Percentiles rank a stretch among this genome's conserved stretches.
Conservation (phyloP, 805 yeast genomes). For the Candida parachauliodes region DNA sequence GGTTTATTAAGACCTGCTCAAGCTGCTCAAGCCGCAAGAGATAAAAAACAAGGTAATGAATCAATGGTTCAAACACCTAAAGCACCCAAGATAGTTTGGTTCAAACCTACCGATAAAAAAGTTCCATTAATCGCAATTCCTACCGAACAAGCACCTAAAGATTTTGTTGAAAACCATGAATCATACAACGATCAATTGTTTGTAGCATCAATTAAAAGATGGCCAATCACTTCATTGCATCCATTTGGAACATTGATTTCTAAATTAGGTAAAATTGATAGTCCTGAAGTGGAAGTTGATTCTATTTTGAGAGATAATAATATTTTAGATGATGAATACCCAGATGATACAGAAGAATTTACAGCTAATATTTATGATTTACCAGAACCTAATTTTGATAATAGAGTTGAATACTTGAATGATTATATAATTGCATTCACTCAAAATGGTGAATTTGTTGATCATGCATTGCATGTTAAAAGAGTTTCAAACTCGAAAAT, state of each 20-base stretch:
- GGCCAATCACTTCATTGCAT: constrained; percentile 98
- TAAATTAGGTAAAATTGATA: constrained; percentile 78
- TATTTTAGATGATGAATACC: constrained; percentile 76
- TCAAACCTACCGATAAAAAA: constrained; percentile 96
- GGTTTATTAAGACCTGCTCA: constrained; percentile 95
- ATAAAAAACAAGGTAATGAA: constrained; percentile 44
- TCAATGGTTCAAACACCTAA: constrained; percentile 42
- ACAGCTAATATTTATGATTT: constrained; percentile 30
- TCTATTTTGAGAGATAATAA: constrained; percentile 87
- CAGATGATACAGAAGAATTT: constrained; percentile 31
- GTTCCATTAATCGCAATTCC: constrained; percentile 98
- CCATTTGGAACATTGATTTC: constrained; percentile 94
- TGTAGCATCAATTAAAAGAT: constrained; percentile 93
- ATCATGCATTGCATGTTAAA: constrained; percentile 81
- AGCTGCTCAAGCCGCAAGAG: constrained; percentile 78
- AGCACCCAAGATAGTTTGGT: constrained; percentile 96
- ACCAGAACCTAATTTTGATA: constrained; percentile 28
- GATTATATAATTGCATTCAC: constrained; percentile 66
- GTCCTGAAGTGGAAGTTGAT: constrained; percentile 74
- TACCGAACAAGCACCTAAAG: constrained; percentile 95
- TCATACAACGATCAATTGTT: constrained; percentile 76
- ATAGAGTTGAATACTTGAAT: constrained; percentile 50
- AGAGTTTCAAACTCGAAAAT: constrained; percentile 54
- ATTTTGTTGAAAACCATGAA: constrained; percentile 90
- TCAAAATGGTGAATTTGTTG: constrained; percentile 56